Conservation (phyloP, 495 filamentous ascomycete species). For the Penicillium bovifimosum region DNA sequence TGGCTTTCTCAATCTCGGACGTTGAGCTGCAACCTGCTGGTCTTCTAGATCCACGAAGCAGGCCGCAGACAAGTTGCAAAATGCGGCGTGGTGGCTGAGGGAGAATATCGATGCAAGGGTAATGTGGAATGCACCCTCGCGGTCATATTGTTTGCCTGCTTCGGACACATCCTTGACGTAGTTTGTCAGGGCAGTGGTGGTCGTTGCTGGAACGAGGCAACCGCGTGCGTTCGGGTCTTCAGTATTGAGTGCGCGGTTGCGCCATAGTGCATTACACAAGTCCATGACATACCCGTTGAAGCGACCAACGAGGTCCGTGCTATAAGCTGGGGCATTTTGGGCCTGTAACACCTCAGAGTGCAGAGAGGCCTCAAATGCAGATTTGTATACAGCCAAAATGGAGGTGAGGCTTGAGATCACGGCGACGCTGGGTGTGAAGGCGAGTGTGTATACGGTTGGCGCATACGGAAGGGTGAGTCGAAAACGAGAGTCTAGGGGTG, state of each 20-base stretch:
- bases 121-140: constrained; percentile 37
- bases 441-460: constrained; percentile 62
- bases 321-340: constrained; percentile 33
- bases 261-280: constrained; percentile 81
- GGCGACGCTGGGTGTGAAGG: constrained; percentile 56
- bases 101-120: constrained; percentile 57
- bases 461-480: constrained; percentile 63
- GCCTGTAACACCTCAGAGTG: constrained; percentile 29
- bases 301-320: constrained; percentile 50
- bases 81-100: constrained; percentile 60
- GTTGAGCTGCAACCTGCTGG: constrained; percentile 45
- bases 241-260: constrained; percentile 64
- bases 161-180: constrained; percentile 42
- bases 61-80: constrained; percentile 61
- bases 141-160: constrained; percentile 27
- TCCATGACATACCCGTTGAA: constrained; percentile 92
- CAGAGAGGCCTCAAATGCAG: constrained; percentile 65
- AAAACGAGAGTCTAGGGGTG: constrained; percentile 43
- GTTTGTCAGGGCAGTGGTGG: constrained; percentile 42
- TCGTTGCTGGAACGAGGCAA: constrained; percentile 55
- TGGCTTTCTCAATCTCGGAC: constrained; percentile 63
- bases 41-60: constrained; percentile 60
- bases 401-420: constrained; percentile 67
- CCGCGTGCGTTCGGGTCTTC: constrained; percentile 67
- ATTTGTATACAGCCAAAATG: constrained; percentile 63